Evolutionary conservation across 345 rosid genomes (phyloP).

Genomic region (Aquilaria sinensis): DNA sequence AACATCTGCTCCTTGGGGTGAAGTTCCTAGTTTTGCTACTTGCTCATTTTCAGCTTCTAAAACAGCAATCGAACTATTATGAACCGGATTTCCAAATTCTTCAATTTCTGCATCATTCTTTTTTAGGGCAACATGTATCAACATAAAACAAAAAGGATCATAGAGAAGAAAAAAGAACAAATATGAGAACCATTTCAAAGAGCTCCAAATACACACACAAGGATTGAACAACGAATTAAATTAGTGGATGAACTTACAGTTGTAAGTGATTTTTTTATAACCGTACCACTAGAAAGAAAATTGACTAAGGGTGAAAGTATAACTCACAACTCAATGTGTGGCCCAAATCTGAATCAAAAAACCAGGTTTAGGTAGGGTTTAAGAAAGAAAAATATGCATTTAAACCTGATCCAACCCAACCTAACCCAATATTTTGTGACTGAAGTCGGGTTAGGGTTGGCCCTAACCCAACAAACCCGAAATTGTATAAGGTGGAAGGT

Average conservation of each 20-base stretch:
- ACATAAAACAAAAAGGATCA: not conserved
- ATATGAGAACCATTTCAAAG: no score
- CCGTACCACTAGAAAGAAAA: conserved; percentile 1
- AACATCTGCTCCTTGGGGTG: conserved; percentile 9
- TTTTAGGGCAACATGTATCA: conserved; percentile 24
- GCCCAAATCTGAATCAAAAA: no score
- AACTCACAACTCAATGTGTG: no score
- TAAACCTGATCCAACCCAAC: no score
- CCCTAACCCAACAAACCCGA: no score
- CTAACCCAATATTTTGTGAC: no score
- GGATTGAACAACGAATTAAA: conserved; percentile 13
- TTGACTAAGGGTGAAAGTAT: not conserved
- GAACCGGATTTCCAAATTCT: conserved; percentile 14
- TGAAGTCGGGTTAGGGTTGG: no score
- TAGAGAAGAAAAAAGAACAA: not conserved
- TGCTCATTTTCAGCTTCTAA: conserved; percentile 12
- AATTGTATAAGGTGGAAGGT: no score
- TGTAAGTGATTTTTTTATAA: not conserved
- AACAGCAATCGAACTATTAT: not conserved
- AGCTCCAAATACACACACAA: conserved; percentile 8
- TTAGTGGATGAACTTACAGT: not conserved
- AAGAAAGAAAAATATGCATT: no score
- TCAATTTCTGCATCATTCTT: conserved; percentile 22
- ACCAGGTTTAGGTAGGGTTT: no score
- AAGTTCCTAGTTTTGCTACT: conserved; percentile 13